These are phyloP conservation scores for Coelastrella sp. DNA, from an alignment of 139 green algal species.

Conservation along the genomic window DNA sequence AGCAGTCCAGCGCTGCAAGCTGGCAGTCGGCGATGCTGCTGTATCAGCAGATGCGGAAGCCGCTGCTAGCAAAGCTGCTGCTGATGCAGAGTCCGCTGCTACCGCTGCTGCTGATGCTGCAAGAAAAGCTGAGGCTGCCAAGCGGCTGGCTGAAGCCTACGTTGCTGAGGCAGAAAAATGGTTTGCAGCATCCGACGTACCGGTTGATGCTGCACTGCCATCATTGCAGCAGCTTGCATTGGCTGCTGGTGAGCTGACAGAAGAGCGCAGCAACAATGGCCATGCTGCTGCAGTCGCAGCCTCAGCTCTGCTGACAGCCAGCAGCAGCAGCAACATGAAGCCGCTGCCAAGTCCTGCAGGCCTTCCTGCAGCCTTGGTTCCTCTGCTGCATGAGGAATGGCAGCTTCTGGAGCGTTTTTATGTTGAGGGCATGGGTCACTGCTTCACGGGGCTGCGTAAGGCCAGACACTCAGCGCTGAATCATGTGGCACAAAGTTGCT, in stretches of 20 bases:
- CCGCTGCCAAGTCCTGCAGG: neutral
- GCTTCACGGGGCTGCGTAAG: conserved; percentile 60
- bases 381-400: conserved; percentile 56
- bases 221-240: neutral
- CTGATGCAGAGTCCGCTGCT: conserved; percentile 58
- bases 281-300: neutral
- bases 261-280: neutral
- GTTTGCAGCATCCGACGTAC: conserved; percentile 44
- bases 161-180: conserved; percentile 62
- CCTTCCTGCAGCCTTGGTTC: conserved; percentile 23
- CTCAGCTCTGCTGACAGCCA: neutral
- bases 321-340: neutral
- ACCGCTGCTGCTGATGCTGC: conserved; percentile 54
- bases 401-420: conserved; percentile 63
- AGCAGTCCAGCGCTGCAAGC: conserved; percentile 55
- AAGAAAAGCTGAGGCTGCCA: conserved; percentile 59
- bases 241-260: neutral
- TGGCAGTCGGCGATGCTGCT: conserved; percentile 58
- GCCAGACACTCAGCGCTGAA: conserved; percentile 54
- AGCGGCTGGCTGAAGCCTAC: conserved; percentile 60
- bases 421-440: conserved; percentile 58
- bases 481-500: conserved; percentile 47
- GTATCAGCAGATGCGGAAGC: conserved; percentile 59
- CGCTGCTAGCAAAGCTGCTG: conserved; percentile 56
- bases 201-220: conserved; percentile 44